These are phyloP conservation scores for Coniochaeta sp. DNA, from an alignment of 2,329 filamentous ascomycete genomes.

Conservation along the genomic window DNA sequence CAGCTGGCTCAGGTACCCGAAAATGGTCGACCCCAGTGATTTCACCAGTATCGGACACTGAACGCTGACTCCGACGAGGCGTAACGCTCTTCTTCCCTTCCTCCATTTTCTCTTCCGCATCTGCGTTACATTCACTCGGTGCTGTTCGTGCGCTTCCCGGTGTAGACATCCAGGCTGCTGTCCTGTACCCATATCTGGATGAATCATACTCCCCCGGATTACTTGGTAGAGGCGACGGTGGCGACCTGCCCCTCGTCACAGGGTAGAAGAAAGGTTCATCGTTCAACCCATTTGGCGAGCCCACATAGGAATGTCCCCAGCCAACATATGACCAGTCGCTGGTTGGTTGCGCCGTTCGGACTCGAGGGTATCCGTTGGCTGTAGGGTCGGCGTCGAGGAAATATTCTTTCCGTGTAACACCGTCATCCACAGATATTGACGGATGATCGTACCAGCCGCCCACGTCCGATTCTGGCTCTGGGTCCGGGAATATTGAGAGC, in stretches of 20 bases:
- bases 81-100: background rate
- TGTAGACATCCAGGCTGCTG: background rate
- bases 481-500: conserved; percentile 57
- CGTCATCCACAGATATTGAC: conserved; percentile 31
- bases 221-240: conserved; percentile 42
- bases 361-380: conserved; percentile 23
- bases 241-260: conserved; percentile 44
- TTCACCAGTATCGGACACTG: background rate
- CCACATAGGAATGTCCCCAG: conserved; percentile 26
- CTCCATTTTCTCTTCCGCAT: conserved; percentile 18
- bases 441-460: conserved; percentile 15
- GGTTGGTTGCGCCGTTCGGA: conserved; percentile 32
- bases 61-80: background rate
- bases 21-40: background rate
- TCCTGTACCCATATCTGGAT: conserved; percentile 10
- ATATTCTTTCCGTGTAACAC: conserved; percentile 30
- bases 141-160: conserved; percentile 16
- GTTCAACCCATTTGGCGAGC: conserved; percentile 23
- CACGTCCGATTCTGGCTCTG: conserved; percentile 3
- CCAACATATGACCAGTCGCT: conserved; percentile 35
- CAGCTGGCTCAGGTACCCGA: background rate
- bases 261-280: conserved; percentile 39
- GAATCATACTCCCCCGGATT: conserved; percentile 29
- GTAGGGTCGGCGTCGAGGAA: conserved; percentile 23
- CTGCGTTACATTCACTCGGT: conserved; percentile 27